Percentiles rank a stretch among this genome's conserved stretches.
Conservation (phyloP, 345 rosid genomes). For the Syzygium jambos region DNA sequence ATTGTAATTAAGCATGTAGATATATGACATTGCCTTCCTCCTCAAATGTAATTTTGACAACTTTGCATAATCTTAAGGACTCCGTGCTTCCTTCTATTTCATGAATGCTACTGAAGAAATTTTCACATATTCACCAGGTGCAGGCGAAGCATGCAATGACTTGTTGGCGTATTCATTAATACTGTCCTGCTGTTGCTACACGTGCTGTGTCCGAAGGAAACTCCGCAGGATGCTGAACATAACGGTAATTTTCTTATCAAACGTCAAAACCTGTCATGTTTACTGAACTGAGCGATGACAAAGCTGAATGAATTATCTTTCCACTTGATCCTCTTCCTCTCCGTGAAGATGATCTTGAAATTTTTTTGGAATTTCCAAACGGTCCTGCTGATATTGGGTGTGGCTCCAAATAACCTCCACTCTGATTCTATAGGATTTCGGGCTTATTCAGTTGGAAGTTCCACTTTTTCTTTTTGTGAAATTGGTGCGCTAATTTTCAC, state of each 20-base stretch:
- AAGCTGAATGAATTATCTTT: neutral
- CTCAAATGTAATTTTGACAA: neutral
- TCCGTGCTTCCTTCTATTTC: neutral
- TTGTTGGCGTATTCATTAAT: slow-evolving; percentile 88
- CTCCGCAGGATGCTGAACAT: slow-evolving; percentile 78
- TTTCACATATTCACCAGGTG: slow-evolving; percentile 40
- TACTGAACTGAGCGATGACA: neutral
- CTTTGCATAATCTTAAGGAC: neutral
- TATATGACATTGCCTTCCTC: neutral
- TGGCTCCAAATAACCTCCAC: neutral
- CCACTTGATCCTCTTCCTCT: neutral
- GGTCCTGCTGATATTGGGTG: neutral
- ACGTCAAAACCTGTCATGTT: neutral
- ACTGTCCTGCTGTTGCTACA: slow-evolving; percentile 96
- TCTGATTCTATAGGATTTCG: neutral
- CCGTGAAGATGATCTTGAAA: neutral
- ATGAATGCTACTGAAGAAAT: slow-evolving; percentile 5
- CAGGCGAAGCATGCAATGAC: slow-evolving; percentile 93
- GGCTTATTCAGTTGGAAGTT: neutral
- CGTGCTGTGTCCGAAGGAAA: slow-evolving; percentile 91
- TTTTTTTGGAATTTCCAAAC: neutral
- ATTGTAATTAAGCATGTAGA: neutral
- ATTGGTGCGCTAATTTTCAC: neutral
- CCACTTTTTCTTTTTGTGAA: neutral
- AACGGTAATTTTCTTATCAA: slow-evolving; percentile 36